Percentiles rank a stretch among this genome's conserved stretches.
Conservation (phyloP, 2,329 filamentous ascomycete genomes). For the Arthrobotrys sphaeroides region DNA sequence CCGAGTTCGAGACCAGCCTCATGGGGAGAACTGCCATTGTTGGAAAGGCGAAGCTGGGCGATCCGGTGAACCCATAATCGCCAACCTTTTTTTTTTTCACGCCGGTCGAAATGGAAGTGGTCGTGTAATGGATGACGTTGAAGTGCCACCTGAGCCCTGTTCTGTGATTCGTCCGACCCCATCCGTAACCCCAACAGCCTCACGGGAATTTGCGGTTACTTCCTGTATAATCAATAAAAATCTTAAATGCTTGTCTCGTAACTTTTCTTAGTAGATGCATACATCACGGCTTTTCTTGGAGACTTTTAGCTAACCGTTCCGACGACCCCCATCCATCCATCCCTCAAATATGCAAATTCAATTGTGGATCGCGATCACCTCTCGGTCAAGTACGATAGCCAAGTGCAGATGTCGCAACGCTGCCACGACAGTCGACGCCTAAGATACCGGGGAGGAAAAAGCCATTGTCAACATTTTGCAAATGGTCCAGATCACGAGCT, state of each 20-base stretch:
- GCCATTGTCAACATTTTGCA: not conserved
- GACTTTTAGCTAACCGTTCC: slow-evolving; percentile 11
- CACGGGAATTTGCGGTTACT: slow-evolving; percentile 42
- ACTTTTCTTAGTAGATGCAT: slow-evolving; percentile 3
- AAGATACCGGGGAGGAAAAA: not conserved
- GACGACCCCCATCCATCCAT: slow-evolving; percentile 11
- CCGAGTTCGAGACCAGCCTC: slow-evolving; percentile 15
- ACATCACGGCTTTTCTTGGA: not conserved
- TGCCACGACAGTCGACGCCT: slow-evolving; percentile 1
- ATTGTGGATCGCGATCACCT: slow-evolving; percentile 34
- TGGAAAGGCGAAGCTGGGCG: slow-evolving; percentile 38
- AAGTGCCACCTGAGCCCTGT: not conserved
- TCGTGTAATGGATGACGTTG: slow-evolving; percentile 31
- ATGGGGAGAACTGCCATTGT: slow-evolving; percentile 39
- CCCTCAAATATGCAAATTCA: too few relatives aligned
- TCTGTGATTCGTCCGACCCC: slow-evolving; percentile 31
- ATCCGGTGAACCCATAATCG: slow-evolving; percentile 10
- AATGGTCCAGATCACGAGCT: slow-evolving; percentile 42
- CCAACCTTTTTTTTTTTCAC: slow-evolving; percentile 17
- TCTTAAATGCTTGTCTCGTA: not conserved
- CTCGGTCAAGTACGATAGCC: slow-evolving; percentile 34
- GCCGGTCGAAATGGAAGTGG: not conserved
- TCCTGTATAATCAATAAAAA: slow-evolving; percentile 11
- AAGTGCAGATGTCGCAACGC: slow-evolving; percentile 23
- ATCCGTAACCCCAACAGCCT: slow-evolving; percentile 6